A percentile compares a stretch with the other conserved stretches of the same genome.
phyloP scores from a whole-genome alignment of 805 yeast genomes.

The Allodekkera sacchari region DNA sequence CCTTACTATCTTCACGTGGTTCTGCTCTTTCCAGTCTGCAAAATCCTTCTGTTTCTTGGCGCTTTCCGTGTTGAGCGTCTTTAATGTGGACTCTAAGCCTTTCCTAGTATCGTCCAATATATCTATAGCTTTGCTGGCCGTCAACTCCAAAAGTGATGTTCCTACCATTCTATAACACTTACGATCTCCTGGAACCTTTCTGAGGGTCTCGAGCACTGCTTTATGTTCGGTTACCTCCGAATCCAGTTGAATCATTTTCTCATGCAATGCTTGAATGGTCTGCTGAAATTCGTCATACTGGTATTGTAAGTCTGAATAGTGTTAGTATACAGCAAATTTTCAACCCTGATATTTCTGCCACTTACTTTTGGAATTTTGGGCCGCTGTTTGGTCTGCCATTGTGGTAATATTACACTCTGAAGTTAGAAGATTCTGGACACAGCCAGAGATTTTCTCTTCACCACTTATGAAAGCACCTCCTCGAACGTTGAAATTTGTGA shows the following conservation, averaged over 20 bases:
- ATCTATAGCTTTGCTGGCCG: constrained; percentile 68
- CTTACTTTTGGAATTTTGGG: too few relatives aligned
- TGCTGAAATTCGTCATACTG: constrained; percentile 46
- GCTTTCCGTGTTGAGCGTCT: constrained; percentile 31
- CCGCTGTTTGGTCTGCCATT: too few relatives aligned
- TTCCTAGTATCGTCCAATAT: constrained; percentile 47
- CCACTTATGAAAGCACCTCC: too few relatives aligned
- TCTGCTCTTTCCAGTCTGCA: constrained; percentile 40
- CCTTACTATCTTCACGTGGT: constrained; percentile 40
- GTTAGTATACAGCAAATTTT: too few relatives aligned
- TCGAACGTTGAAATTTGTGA: too few relatives aligned
- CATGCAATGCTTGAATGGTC: constrained; percentile 35
- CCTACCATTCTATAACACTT: constrained; percentile 92
- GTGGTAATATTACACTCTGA: too few relatives aligned
- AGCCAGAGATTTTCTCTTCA: too few relatives aligned
- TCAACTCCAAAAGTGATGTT: constrained; percentile 79
- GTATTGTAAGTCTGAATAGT: constrained; percentile 30
- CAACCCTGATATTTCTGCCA: too few relatives aligned
- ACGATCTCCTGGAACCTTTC: constrained; percentile 45
- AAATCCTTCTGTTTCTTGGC: constrained; percentile 32
- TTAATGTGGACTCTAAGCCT: constrained; percentile 35
- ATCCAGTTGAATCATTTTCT: constrained; percentile 40
- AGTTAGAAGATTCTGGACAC: too few relatives aligned
- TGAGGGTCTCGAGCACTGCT: constrained; percentile 52
- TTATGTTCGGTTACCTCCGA: constrained; percentile 38